Evolutionary conservation across 2,329 filamentous ascomycete genomes (phyloP).

Genomic region (Hypomyces rosellus): DNA sequence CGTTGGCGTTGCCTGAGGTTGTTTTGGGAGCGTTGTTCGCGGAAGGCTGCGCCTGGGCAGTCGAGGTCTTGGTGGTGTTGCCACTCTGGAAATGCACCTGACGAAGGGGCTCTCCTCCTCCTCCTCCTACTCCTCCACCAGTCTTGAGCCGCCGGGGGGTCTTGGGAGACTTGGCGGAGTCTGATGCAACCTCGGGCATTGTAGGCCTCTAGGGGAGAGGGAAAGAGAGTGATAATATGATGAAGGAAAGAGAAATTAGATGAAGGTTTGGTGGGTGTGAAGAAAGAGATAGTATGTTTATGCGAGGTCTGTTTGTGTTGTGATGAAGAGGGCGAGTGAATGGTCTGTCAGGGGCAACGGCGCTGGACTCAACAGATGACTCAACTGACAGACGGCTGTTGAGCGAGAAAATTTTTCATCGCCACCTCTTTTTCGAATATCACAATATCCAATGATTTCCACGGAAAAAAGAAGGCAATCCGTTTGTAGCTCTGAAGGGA

Average conservation of each 20-base stretch:
- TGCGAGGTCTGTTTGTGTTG: background rate
- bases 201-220: background rate
- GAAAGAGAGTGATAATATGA: slow-evolving; percentile 1
- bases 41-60: background rate
- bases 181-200: slow-evolving; percentile 22
- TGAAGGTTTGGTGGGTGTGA: background rate
- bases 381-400: slow-evolving; percentile 6
- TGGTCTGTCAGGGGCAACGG: background rate
- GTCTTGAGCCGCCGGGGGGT: slow-evolving; percentile 22
- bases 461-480: no score
- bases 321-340: background rate
- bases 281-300: slow-evolving; percentile 2
- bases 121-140: no score
- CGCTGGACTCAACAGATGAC: background rate
- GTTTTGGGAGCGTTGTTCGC: background rate
- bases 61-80: background rate
- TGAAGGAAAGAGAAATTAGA: background rate
- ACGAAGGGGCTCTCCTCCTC: slow-evolving; percentile 20
- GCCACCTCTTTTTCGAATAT: no score
- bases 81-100: slow-evolving; percentile 27
- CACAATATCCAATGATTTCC: no score
- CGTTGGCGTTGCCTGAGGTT: background rate
- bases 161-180: slow-evolving; percentile 24
- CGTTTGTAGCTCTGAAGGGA: no score
- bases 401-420: no score